phyloP scores from a whole-genome alignment of 164 flowering plant genomes.

The Houttuynia cordata region DNA sequence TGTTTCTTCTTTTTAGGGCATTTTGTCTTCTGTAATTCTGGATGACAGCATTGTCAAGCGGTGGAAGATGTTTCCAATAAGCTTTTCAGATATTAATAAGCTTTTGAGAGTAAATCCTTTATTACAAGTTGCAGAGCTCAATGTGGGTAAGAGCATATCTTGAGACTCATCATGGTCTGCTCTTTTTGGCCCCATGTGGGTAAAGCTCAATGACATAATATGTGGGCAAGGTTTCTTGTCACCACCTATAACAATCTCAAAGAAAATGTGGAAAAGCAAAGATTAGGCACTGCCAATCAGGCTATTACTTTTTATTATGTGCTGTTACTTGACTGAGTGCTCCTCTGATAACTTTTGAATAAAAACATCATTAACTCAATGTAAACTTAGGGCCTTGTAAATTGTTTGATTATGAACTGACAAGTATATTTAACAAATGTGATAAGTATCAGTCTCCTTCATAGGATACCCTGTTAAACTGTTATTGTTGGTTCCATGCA shows the following conservation, averaged over 20 bases:
- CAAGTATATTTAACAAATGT: too few species aligned
- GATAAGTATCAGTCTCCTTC: background rate
- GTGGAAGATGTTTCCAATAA: constrained; percentile 73
- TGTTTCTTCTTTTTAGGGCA: constrained; percentile 43
- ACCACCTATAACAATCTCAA: too few species aligned
- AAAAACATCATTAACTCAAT: too few species aligned
- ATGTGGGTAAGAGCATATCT: constrained; percentile 1
- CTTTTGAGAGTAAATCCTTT: constrained; percentile 24
- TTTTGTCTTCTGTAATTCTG: constrained; percentile 60
- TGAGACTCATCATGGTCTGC: too few species aligned
- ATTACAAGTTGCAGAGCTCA: constrained; percentile 19
- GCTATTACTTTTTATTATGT: too few species aligned
- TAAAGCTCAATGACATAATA: background rate
- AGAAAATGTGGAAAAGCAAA: too few species aligned
- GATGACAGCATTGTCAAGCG: constrained; percentile 32
- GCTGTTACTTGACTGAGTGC: too few species aligned
- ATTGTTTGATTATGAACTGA: too few species aligned
- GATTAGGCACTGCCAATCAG: too few species aligned
- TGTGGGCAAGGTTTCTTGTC: background rate
- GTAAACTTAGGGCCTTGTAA: too few species aligned
- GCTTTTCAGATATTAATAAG: constrained; percentile 40
- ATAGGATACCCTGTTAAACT: too few species aligned
- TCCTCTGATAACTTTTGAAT: too few species aligned
- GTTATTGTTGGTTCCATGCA: background rate
- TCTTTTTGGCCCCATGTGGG: background rate